Evolutionary conservation across 345 rosid genomes (phyloP).

Genomic region (Noccaea bulbosa): DNA sequence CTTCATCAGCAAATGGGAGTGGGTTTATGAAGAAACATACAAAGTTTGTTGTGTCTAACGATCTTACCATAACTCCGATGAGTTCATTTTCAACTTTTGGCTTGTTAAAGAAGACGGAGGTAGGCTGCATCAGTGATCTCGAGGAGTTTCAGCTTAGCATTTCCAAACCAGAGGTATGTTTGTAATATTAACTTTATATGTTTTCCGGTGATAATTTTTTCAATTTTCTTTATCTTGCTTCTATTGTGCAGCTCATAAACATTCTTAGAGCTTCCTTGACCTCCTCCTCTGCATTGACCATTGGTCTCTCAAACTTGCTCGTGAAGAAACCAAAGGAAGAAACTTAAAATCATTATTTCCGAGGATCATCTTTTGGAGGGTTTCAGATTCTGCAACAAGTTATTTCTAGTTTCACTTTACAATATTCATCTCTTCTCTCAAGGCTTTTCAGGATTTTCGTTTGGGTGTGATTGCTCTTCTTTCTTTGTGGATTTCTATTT

Average conservation of each 20-base stretch:
- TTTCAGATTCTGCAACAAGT: neutral
- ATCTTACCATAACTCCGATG: neutral
- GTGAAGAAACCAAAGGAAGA: conserved; percentile 16
- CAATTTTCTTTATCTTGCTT: neutral
- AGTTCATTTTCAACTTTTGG: conserved; percentile 10
- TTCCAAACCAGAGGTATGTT: conserved; percentile 9
- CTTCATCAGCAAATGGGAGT: neutral
- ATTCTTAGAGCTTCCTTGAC: conserved; percentile 28
- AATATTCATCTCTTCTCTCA: neutral
- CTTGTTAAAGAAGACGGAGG: conserved; percentile 14
- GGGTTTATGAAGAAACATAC: conserved; percentile 16
- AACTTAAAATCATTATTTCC: neutral
- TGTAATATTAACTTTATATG: neutral
- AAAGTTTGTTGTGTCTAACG: conserved; percentile 15
- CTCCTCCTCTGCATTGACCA: conserved; percentile 18
- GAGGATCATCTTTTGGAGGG: neutral
- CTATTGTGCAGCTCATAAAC: neutral
- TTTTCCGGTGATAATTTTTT: neutral
- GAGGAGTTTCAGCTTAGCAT: conserved; percentile 14
- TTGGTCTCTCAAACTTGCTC: conserved; percentile 7
- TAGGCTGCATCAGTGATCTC: conserved; percentile 16
- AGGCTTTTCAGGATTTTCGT: neutral
- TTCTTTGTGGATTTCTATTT: neutral
- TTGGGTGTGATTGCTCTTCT: neutral
- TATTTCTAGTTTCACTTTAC: neutral